A percentile compares a stretch with the other conserved stretches of the same genome.
phyloP scores from a whole-genome alignment of 2,329 filamentous ascomycete species.

The Aspergillus brunneoviolaceus region DNA sequence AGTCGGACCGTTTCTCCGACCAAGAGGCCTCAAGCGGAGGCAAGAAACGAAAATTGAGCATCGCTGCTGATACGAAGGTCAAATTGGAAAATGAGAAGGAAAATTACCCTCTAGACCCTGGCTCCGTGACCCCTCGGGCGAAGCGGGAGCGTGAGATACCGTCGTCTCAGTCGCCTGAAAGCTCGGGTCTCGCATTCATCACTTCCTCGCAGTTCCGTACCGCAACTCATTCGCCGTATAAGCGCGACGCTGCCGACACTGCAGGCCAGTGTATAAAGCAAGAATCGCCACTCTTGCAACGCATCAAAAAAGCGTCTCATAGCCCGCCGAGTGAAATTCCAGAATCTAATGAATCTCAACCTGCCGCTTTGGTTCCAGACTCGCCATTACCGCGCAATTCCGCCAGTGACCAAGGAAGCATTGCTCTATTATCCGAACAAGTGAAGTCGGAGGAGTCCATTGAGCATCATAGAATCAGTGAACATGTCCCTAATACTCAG shows the following conservation, averaged over 20 bases:
- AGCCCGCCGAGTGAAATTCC: neutral
- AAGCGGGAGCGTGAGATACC: slow-evolving; percentile 35
- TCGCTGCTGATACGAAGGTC: slow-evolving; percentile 10
- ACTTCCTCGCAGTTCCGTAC: slow-evolving; percentile 35
- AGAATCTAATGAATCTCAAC: neutral
- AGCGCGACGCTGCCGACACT: slow-evolving; percentile 9
- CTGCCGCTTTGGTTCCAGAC: neutral
- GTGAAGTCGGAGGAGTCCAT: neutral
- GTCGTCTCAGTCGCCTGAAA: slow-evolving; percentile 46
- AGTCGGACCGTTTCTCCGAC: neutral
- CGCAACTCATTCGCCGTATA: slow-evolving; percentile 30
- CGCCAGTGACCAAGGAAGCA: neutral
- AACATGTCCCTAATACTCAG: slow-evolving; percentile 16
- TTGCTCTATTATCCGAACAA: neutral
- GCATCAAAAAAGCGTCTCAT: slow-evolving; percentile 9
- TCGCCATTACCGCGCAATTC: neutral
- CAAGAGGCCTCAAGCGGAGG: slow-evolving; percentile 10
- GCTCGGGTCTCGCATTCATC: slow-evolving; percentile 38
- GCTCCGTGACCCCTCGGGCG: slow-evolving; percentile 37
- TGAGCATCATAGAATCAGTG: neutral
- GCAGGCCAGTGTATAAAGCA: slow-evolving; percentile 20
- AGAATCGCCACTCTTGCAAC: slow-evolving; percentile 14
- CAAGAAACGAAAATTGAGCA: slow-evolving; percentile 26
- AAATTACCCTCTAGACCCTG: neutral
- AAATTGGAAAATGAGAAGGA: neutral